Evolutionary conservation across 805 yeast genomes (phyloP).

Genomic region (Suhomyces vadensis): DNA sequence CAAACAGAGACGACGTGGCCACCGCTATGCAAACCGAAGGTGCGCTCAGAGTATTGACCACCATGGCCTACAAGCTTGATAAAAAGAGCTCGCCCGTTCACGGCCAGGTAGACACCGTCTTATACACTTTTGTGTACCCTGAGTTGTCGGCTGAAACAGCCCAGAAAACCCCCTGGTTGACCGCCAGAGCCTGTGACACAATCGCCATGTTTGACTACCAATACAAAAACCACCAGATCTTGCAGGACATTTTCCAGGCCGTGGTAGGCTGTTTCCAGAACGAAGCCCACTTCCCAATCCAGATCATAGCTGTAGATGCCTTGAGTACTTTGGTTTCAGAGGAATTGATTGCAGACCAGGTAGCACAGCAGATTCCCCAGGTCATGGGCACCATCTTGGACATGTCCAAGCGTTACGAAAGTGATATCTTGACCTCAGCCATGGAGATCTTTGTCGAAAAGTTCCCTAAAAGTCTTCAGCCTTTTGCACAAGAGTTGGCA

Average conservation of each 20-base stretch:
- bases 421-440: slow-evolving; percentile 44
- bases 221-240: slow-evolving; percentile 34
- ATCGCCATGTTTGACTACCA: slow-evolving; percentile 40
- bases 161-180: slow-evolving; percentile 38
- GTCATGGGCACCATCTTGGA: slow-evolving; percentile 45
- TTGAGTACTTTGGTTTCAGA: slow-evolving; percentile 50
- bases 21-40: slow-evolving; percentile 43
- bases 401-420: slow-evolving; percentile 45
- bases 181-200: slow-evolving; percentile 50
- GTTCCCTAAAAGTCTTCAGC: slow-evolving; percentile 49
- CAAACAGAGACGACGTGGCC: slow-evolving; percentile 26
- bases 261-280: slow-evolving; percentile 41
- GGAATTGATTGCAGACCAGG: slow-evolving; percentile 42
- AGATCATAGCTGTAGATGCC: slow-evolving; percentile 54
- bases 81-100: slow-evolving; percentile 36
- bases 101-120: slow-evolving; percentile 41
- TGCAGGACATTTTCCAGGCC: slow-evolving; percentile 43
- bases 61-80: slow-evolving; percentile 40
- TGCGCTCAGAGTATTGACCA: slow-evolving; percentile 42
- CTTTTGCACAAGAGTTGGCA: slow-evolving; percentile 67
- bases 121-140: slow-evolving; percentile 41
- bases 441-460: slow-evolving; percentile 48
- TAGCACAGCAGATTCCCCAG: slow-evolving; percentile 46
- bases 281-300: slow-evolving; percentile 49
- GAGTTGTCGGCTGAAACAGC: slow-evolving; percentile 35